Evolutionary conservation across 2,329 filamentous ascomycete species (phyloP).

Genomic region (Colletotrichum caudatum): DNA sequence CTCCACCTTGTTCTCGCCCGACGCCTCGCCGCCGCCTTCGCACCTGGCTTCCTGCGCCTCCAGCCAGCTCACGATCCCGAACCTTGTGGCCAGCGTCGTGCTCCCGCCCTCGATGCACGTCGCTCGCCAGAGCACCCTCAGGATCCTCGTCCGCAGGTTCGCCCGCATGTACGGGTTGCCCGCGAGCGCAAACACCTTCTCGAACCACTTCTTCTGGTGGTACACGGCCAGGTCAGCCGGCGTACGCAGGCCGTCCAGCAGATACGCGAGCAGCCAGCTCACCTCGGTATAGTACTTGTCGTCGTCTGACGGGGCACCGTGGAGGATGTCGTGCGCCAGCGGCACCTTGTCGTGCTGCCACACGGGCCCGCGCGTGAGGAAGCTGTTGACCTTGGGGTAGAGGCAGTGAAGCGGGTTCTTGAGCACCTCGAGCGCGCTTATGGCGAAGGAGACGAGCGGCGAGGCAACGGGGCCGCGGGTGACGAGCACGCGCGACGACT

Average conservation of each 20-base stretch:
- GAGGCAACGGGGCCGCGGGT: slow-evolving; percentile 74
- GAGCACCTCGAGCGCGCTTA: slow-evolving; percentile 76
- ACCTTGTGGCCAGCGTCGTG: slow-evolving; percentile 83
- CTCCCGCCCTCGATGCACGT: slow-evolving; percentile 78
- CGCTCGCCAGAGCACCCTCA: slow-evolving; percentile 74
- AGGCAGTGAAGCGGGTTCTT: slow-evolving; percentile 83
- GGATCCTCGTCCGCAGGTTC: slow-evolving; percentile 69
- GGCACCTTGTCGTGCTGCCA: slow-evolving; percentile 83
- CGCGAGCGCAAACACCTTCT: slow-evolving; percentile 78
- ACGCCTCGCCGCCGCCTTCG: slow-evolving; percentile 40
- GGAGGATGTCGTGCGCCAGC: slow-evolving; percentile 72
- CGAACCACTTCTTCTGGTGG: slow-evolving; percentile 75
- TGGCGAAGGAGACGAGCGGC: slow-evolving; percentile 80
- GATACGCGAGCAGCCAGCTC: slow-evolving; percentile 78
- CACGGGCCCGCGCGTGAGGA: slow-evolving; percentile 79
- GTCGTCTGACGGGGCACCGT: slow-evolving; percentile 76
- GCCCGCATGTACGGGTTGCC: slow-evolving; percentile 73
- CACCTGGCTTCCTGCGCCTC: slow-evolving; percentile 67
- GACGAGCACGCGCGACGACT: slow-evolving; percentile 73
- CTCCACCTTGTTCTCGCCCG: background rate
- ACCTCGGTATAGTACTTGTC: slow-evolving; percentile 80
- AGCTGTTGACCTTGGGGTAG: slow-evolving; percentile 88
- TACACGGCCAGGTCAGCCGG: slow-evolving; percentile 70
- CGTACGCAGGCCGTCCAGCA: slow-evolving; percentile 75
- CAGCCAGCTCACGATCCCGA: slow-evolving; percentile 81